phyloP scores from a whole-genome alignment of 2,329 filamentous ascomycete species.

The Colletotrichum sojae region DNA sequence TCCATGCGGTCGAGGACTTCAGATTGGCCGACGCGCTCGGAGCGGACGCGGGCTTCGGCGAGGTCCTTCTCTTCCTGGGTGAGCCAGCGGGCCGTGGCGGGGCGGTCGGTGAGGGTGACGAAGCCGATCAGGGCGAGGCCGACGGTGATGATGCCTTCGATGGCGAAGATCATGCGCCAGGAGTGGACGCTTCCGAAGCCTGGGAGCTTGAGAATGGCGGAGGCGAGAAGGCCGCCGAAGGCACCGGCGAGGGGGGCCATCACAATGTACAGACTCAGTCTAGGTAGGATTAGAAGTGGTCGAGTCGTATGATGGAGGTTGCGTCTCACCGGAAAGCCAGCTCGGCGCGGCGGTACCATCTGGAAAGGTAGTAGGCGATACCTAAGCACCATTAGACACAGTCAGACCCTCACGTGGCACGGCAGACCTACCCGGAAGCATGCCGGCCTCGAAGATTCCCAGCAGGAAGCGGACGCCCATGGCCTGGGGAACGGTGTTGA shows the following conservation, averaged over 20 bases:
- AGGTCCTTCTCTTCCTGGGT: constrained; percentile 73
- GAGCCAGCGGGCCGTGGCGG: constrained; percentile 76
- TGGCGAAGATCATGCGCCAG: constrained; percentile 81
- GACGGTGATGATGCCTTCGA: constrained; percentile 75
- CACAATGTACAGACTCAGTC: constrained; percentile 73
- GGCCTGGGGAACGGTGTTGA: constrained; percentile 60
- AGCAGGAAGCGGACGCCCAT: constrained; percentile 73
- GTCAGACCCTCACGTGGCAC: no score
- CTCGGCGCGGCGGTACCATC: constrained; percentile 75
- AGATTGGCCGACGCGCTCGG: constrained; percentile 71
- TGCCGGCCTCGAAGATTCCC: constrained; percentile 74
- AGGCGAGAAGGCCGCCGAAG: constrained; percentile 76
- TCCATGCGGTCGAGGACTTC: constrained; percentile 75
- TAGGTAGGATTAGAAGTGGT: no score
- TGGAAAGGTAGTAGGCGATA: constrained; percentile 75
- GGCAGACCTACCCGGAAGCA: constrained; percentile 63
- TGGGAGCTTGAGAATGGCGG: constrained; percentile 72
- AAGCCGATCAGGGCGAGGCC: constrained; percentile 70
- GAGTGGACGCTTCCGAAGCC: constrained; percentile 67
- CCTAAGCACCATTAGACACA: constrained; percentile 43
- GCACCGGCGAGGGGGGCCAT: constrained; percentile 77
- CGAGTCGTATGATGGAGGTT: no score
- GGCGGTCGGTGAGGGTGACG: constrained; percentile 75
- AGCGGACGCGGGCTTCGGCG: constrained; percentile 71
- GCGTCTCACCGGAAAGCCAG: constrained; percentile 66